Conservation (phyloP, 306 rosid species). For the Vicia villosa region DNA sequence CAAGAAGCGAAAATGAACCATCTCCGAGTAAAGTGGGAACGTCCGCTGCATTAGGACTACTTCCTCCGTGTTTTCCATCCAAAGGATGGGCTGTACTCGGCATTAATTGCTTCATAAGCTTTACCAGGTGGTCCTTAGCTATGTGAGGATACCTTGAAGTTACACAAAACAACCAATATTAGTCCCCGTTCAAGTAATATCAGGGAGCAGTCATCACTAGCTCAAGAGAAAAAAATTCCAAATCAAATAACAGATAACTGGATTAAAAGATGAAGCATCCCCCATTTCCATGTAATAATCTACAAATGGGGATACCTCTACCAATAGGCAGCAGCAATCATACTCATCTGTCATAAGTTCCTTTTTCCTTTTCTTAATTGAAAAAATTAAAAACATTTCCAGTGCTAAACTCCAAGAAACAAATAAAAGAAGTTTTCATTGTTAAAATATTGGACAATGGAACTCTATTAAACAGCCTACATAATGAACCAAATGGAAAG, state of each 20-base stretch:
- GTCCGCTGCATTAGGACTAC: constrained; percentile 76
- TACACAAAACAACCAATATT: constrained; percentile 39
- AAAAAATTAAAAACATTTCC: background rate
- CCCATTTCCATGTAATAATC: constrained; percentile 20
- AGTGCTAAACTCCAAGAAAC: constrained; percentile 11
- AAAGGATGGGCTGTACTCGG: constrained; percentile 50
- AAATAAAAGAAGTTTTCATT: background rate
- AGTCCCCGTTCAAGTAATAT: constrained; percentile 20
- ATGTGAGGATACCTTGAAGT: constrained; percentile 78
- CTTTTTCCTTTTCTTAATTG: background rate
- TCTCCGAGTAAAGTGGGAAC: constrained; percentile 91
- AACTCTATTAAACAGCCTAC: constrained; percentile 21
- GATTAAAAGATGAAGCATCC: constrained; percentile 21
- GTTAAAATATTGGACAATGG: constrained; percentile 7
- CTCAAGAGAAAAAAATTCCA: background rate
- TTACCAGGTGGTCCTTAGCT: constrained; percentile 77
- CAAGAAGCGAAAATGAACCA: constrained; percentile 81
- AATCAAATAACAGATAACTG: constrained; percentile 26
- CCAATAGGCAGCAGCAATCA: background rate
- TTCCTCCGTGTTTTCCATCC: constrained; percentile 55
- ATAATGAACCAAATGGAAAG: constrained; percentile 14
- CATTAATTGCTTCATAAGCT: constrained; percentile 81
- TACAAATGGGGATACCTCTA: constrained; percentile 14
- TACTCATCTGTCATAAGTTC: constrained; percentile 1
- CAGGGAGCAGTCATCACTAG: constrained; percentile 24